These are phyloP conservation scores for Penicillium rolfsii DNA, from an alignment of 2,329 filamentous ascomycete genomes.

Conservation along the genomic window DNA sequence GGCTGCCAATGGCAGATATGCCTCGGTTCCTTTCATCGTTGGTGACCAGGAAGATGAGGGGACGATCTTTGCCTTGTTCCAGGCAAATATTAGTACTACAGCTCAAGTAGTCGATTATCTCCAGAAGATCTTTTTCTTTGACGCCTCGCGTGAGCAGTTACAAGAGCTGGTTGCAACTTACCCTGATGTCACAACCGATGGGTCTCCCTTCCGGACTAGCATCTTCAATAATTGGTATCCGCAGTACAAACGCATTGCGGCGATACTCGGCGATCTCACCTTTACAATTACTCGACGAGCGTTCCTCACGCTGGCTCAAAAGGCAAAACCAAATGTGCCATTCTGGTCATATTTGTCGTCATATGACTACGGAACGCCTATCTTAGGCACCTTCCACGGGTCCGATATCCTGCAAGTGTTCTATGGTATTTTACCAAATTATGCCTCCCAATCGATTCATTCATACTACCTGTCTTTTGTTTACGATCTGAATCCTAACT, in stretches of 20 bases:
- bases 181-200: conserved; percentile 57
- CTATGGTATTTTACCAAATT: conserved; percentile 65
- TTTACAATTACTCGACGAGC: conserved; percentile 73
- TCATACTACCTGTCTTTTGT: conserved; percentile 75
- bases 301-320: conserved; percentile 57
- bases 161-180: conserved; percentile 65
- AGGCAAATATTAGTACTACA: conserved; percentile 67
- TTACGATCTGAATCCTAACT: conserved; percentile 71
- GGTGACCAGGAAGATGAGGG: conserved; percentile 82
- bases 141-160: conserved; percentile 57
- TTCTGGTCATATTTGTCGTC: conserved; percentile 75
- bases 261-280: conserved; percentile 73
- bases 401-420: conserved; percentile 72
- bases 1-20: conserved; percentile 56
- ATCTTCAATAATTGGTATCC: conserved; percentile 73
- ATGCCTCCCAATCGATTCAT: conserved; percentile 62
- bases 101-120: conserved; percentile 66
- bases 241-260: conserved; percentile 75
- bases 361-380: conserved; percentile 70
- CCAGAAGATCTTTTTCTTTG: conserved; percentile 60
- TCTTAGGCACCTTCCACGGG: conserved; percentile 76
- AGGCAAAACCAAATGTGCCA: conserved; percentile 61
- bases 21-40: conserved; percentile 65
- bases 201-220: conserved; percentile 73
- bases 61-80: conserved; percentile 72